These are phyloP conservation scores for Medicago lupulina DNA, from an alignment of 306 rosid species.

Conservation along the genomic window DNA sequence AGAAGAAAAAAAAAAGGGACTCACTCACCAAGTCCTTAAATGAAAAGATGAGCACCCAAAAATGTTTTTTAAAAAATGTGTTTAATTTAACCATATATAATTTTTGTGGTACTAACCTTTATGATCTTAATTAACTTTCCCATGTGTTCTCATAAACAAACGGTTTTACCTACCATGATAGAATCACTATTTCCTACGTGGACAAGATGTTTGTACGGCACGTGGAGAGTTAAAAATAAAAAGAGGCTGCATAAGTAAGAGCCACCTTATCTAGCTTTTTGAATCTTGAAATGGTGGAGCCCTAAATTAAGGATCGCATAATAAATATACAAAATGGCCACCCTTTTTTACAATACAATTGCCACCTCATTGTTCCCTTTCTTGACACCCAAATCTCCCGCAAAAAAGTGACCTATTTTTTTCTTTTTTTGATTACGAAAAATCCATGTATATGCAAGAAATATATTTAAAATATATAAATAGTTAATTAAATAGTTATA, in stretches of 20 bases:
- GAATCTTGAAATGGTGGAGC: constrained; percentile 62
- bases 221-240: constrained; percentile 44
- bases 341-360: neutral
- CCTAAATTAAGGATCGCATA: constrained; percentile 40
- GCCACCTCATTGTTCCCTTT: constrained; percentile 50
- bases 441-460: neutral
- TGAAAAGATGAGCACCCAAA: constrained; percentile 23
- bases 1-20: neutral
- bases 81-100: constrained; percentile 7
- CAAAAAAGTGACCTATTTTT: constrained; percentile 29
- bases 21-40: constrained; percentile 25
- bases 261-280: constrained; percentile 51
- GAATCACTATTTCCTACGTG: constrained; percentile 52
- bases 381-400: constrained; percentile 75
- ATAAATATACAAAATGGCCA: constrained; percentile 46
- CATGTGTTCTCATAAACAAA: constrained; percentile 43
- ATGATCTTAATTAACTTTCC: constrained; percentile 42
- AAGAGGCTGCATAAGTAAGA: constrained; percentile 8
- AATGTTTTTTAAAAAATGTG: neutral
- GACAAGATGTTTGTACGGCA: constrained; percentile 43
- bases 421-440: neutral
- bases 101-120: constrained; percentile 13
- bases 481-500: neutral
- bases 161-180: constrained; percentile 63
- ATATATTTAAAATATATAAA: neutral